phyloP scores from a whole-genome alignment of 176 grass and related monocot genomes.

The Paspalum vaginatum region DNA sequence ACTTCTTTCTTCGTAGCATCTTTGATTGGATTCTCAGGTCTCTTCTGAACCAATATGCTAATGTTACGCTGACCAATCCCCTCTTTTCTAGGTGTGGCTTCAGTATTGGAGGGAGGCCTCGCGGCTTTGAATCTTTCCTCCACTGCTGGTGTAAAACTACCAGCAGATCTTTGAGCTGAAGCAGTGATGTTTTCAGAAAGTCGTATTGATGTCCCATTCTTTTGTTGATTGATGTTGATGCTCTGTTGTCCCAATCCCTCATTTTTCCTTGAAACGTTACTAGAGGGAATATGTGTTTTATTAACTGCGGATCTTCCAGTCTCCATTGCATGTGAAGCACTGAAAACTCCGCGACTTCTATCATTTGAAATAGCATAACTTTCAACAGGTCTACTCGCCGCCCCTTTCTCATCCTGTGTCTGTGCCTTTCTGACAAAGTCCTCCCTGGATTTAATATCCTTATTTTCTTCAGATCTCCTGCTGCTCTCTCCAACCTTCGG shows the following conservation, averaged over 20 bases:
- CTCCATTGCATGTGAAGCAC: conserved; percentile 43
- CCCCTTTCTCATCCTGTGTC: conserved; percentile 55
- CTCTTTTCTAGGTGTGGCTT: conserved; percentile 46
- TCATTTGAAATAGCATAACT: conserved; percentile 52
- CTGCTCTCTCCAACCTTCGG: conserved; percentile 53
- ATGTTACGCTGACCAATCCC: conserved; percentile 56
- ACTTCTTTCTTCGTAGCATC: conserved; percentile 49
- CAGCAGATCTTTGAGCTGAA: conserved; percentile 43
- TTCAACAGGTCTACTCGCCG: conserved; percentile 44
- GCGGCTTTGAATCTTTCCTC: conserved; percentile 49
- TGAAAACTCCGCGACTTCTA: conserved; percentile 43
- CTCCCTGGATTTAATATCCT: conserved; percentile 58
- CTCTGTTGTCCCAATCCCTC: conserved; percentile 50
- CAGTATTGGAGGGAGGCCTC: conserved; percentile 45
- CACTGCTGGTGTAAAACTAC: conserved; percentile 28
- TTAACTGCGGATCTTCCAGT: conserved; percentile 47
- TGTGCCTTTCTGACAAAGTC: conserved; percentile 56
- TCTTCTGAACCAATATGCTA: conserved; percentile 60
- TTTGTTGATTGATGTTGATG: conserved; percentile 52
- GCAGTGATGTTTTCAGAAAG: conserved; percentile 26
- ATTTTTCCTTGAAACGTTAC: conserved; percentile 46
- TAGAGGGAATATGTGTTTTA: conserved; percentile 51
- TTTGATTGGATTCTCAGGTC: conserved; percentile 51
- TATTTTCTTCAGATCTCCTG: conserved; percentile 50
- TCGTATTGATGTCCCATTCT: conserved; percentile 53